Base-by-base conservation (phyloP, 179 eudicot genomes). In the Spinacia oleracea region DNA sequence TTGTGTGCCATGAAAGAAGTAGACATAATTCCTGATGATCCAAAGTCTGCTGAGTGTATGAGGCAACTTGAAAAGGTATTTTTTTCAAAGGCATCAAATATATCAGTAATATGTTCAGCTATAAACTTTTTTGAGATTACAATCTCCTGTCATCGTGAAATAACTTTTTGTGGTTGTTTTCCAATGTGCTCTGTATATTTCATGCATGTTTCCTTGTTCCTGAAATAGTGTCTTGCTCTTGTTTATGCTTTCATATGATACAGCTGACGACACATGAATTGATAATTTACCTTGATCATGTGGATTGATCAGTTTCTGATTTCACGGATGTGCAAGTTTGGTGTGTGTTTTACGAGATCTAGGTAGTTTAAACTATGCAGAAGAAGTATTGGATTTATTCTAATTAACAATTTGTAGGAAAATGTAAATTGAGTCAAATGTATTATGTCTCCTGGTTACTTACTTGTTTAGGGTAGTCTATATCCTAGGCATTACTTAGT, bases 1-100 rank as follows among this genome's bases (percentile, higher is more conserved):
- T 76, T 85, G 50, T 96, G 99, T 78, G 99, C 99, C n/a, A 87
- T 96, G 94, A 96, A 96, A 82, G 99, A 96, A 87, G 99, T 96
- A 60, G 93, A 91, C 81, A 21, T 93, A 59, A 78, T 88, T 48
- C 85, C 86, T 78, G 97, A 91, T 83, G 99, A 96, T 82, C 86
- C 97, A 27, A 96, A 89, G 77, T 85, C 91, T 69, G 82, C 79
- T 21, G 97, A 93, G 82, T 90, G 96, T 81, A 85, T 96, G 77
- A 89, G 84, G 84, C 98, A 96, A 86, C 86, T 96, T 83, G 94
- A 96, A 82, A 97, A 96, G 97, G 99, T 96, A 79, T 55, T 56
- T 55, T 68, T 53, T 77, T 12, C 48, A 6, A 20, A 40, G 51
- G 29, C 32, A 71, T n/a, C 21, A n/a, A 23, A 69, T 70, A 35